These are phyloP conservation scores for Sorghum bicolor DNA, from an alignment of 176 grass and related monocot genomes.

Conservation along the genomic window Sorghum_bicolor_NCBIv3 NC_012878.2:50753001-50753500, in stretches of 20 bases:
- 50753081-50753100: slow-evolving; percentile 78
- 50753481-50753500: too few species aligned
- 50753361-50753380: slow-evolving; percentile 86
- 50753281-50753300: neutral
- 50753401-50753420: slow-evolving; percentile 91
- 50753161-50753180: slow-evolving; percentile 92
- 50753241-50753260: neutral
- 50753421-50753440: slow-evolving; percentile 58
- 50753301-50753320: neutral
- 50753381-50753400: slow-evolving; percentile 90
- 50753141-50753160: slow-evolving; percentile 58
- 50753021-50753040: too few species aligned
- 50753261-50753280: neutral
- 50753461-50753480: too few species aligned
- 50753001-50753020: slow-evolving; percentile 22
- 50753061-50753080: neutral
- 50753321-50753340: slow-evolving; percentile 80
- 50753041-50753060: neutral
- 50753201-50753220: slow-evolving; percentile 78
- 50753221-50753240: slow-evolving; percentile 21
- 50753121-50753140: slow-evolving; percentile 71
- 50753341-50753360: slow-evolving; percentile 80
- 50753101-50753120: slow-evolving; percentile 76
- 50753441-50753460: neutral
- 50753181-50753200: slow-evolving; percentile 83